Base-by-base conservation (phyloP, 208 protist species). In the Acanthamoeba castellanii region DNA sequence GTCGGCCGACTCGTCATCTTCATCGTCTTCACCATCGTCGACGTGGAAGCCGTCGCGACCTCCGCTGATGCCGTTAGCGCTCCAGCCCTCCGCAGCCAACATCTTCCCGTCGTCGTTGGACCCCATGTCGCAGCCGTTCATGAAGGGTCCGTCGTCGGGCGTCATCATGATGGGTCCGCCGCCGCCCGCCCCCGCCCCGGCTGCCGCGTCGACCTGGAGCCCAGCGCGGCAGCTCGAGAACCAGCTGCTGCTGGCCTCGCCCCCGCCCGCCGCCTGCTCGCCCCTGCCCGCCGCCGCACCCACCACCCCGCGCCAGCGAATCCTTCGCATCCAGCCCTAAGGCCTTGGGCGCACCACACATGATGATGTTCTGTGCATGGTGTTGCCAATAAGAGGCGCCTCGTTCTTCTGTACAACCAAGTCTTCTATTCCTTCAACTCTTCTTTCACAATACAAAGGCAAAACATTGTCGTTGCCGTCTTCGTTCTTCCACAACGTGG, bases 31-130 rank as follows among this genome's bases (percentile, higher is more conserved):
- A 47, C 9, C 72, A 42, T 42, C 37, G 72, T 45, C 42, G 72
- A 52, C 72, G 59, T 66, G 59, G 59, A 78, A 78, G 70, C 70
- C 70, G 14, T 78, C 70, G 14, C 70, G 70, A 32, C 70, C 70
- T 14, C 70, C 70, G 37, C 70, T 78, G 34, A 47, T 78, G 37
- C 70, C 70, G 9, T n/a, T 78, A n/a, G 7, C 8, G 30, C 70
- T 25, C 27, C 25, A 27, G 11, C 70, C 70, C 16, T 47, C 70
- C 16, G 34, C n/a, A 1, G 37, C 11, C 11, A 78, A 78, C n/a
- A 27, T 47, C 70, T 9, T 8, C 70, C 22, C 11, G 1, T 22
- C 66, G 3, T 3, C 66, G 22, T 9, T n/a, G n/a, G n/a, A n/a
- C n/a, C n/a, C n/a, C n/a, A 72, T 72, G 30, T 72, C 27, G n/a